Percentiles rank a stretch among this genome's conserved stretches.
Conservation (phyloP, 1,284 basidiomycete genomes). For the Cutaneotrichosporon arboriforme region DNA sequence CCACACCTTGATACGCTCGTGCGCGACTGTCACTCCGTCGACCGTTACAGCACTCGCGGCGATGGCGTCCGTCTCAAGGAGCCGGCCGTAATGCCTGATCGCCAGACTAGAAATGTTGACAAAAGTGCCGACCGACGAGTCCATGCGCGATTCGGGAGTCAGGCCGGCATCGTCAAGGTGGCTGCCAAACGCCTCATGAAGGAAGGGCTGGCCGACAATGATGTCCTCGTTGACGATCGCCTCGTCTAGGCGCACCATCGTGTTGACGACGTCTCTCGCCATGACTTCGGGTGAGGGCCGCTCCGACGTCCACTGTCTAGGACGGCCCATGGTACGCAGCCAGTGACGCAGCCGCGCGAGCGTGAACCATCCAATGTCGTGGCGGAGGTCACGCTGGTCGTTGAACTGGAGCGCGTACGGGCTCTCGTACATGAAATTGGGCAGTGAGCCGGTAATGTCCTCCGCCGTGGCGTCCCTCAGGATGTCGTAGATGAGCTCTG, state of each 20-base stretch:
- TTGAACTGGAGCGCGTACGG: conserved; percentile 40
- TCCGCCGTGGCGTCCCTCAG: conserved; percentile 13
- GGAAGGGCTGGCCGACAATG: conserved; percentile 27
- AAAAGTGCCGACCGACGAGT: conserved; percentile 18
- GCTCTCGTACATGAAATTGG: conserved; percentile 31
- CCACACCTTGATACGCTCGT: conserved; percentile 10
- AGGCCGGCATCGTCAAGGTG: conserved; percentile 9
- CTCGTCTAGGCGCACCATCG: conserved; percentile 26
- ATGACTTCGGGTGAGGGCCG: conserved; percentile 11
- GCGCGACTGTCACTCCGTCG: conserved; percentile 16
- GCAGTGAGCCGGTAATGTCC: conserved; percentile 17
- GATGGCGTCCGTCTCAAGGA: conserved; percentile 18
- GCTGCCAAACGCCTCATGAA: conserved; percentile 26
- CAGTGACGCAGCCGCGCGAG: conserved; percentile 39
- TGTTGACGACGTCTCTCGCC: conserved; percentile 18
- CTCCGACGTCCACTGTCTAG: neutral
- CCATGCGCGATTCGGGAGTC: conserved; percentile 3
- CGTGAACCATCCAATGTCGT: conserved; percentile 38
- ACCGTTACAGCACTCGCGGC: conserved; percentile 20
- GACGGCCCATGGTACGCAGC: conserved; percentile 13
- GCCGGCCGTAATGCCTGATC: conserved; percentile 27
- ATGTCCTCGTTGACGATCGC: conserved; percentile 21
- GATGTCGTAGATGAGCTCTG: conserved; percentile 24
- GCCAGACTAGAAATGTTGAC: conserved; percentile 14
- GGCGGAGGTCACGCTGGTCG: conserved; percentile 34